phyloP scores from a whole-genome alignment of 768 basidiomycete genomes.

The Candolleomyces efflorescens region DNA sequence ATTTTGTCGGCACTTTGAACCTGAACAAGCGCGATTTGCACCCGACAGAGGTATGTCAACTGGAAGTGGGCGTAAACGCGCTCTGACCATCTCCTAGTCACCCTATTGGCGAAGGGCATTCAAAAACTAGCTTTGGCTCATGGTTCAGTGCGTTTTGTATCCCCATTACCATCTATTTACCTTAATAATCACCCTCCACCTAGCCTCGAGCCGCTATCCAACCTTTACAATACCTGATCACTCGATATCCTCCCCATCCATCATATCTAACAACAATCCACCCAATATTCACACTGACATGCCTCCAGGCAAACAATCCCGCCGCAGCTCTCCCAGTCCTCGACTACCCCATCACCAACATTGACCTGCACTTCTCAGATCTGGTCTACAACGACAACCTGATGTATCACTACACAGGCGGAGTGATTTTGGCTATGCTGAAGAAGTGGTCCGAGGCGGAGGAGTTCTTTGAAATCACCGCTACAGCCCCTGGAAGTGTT shows the following conservation, averaged over 20 bases:
- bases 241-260: conserved; percentile 53
- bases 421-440: conserved; percentile 60
- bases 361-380: conserved; percentile 59
- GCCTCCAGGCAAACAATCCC: conserved; percentile 49
- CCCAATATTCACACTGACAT: conserved; percentile 50
- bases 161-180: neutral
- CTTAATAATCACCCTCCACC: neutral
- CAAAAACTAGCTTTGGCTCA: conserved; percentile 40
- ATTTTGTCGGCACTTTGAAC: conserved; percentile 62
- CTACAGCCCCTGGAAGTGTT: conserved; percentile 52
- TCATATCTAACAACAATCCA: conserved; percentile 70
- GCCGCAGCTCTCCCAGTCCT: conserved; percentile 59
- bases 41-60: conserved; percentile 58
- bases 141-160: conserved; percentile 42
- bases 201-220: conserved; percentile 43
- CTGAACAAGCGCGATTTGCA: conserved; percentile 59
- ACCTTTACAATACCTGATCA: conserved; percentile 57
- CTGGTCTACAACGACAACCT: conserved; percentile 77
- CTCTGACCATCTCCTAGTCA: conserved; percentile 39
- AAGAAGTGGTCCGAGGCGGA: conserved; percentile 67
- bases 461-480: conserved; percentile 78
- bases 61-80: neutral
- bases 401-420: conserved; percentile 81
- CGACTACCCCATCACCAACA: conserved; percentile 54
- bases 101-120: conserved; percentile 62